Percentiles rank a stretch among this genome's conserved stretches.
These are phyloP conservation scores for Fomitopsis pulvina DNA, from an alignment of 768 basidiomycete species.

Conservation along the genomic window DNA sequence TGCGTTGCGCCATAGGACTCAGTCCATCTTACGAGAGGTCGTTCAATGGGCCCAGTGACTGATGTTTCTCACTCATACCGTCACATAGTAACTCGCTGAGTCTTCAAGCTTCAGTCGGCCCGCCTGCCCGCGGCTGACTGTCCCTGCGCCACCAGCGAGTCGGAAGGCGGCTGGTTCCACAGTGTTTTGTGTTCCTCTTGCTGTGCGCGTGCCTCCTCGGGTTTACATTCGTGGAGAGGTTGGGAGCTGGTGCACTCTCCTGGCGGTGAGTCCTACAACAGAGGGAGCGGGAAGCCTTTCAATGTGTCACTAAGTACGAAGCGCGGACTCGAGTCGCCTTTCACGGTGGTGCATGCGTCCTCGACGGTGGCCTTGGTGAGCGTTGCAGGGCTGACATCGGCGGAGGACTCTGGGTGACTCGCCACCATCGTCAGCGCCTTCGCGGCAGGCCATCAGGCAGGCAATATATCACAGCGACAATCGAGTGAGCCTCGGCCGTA, in stretches of 20 bases:
- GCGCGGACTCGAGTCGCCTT: background rate
- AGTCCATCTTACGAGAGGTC: too few relatives aligned
- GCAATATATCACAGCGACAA: slow-evolving; percentile 26
- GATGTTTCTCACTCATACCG: too few relatives aligned
- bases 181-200: slow-evolving; percentile 16
- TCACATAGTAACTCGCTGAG: too few relatives aligned
- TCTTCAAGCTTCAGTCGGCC: too few relatives aligned
- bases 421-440: slow-evolving; percentile 23
- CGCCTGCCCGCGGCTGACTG: slow-evolving; percentile 16
- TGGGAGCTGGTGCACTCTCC: background rate
- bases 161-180: slow-evolving; percentile 15
- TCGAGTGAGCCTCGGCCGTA: slow-evolving; percentile 19
- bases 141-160: slow-evolving; percentile 15
- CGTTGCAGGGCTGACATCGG: slow-evolving; percentile 10
- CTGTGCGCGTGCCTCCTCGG: slow-evolving; percentile 11
- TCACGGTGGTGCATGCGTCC: slow-evolving; percentile 12
- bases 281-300: background rate
- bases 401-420: slow-evolving; percentile 16
- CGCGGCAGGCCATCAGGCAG: slow-evolving; percentile 23
- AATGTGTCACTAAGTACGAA: background rate
- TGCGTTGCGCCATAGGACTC: too few relatives aligned
- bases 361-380: slow-evolving; percentile 19
- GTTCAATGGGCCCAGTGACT: too few relatives aligned
- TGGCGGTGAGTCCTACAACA: slow-evolving; percentile 1
- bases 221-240: slow-evolving; percentile 13